Conservation (phyloP, 192 early-diverging fungal species). For the Umbelopsis ramanniana region DNA sequence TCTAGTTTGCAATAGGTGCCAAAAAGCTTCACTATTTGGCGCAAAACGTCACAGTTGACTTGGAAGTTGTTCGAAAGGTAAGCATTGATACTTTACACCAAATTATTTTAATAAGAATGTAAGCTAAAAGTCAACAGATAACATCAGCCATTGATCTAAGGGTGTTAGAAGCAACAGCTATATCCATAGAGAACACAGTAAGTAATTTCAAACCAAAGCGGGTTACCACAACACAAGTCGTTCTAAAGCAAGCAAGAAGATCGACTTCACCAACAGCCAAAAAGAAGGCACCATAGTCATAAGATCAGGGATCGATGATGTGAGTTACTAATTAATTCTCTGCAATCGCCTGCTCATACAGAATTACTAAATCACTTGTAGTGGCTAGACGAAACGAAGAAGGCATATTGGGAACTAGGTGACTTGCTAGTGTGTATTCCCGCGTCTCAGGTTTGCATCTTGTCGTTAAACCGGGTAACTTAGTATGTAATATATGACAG, state of each 20-base stretch:
- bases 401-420: conserved; percentile 67
- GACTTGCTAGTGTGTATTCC: conserved; percentile 59
- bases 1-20: conserved; percentile 64
- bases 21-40: conserved; percentile 44
- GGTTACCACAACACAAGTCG: neutral
- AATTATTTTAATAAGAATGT: neutral
- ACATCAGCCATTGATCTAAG: conserved; percentile 39
- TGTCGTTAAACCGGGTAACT: neutral
- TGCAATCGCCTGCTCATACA: neutral
- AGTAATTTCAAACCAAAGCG: neutral
- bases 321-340: neutral
- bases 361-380: conserved; percentile 32
- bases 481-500: conserved; percentile 29
- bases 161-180: conserved; percentile 56
- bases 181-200: conserved; percentile 63
- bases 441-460: no score
- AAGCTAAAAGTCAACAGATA: neutral
- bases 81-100: neutral
- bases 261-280: conserved; percentile 75
- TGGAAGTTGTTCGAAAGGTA: conserved; percentile 36
- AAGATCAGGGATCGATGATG: conserved; percentile 53
- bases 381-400: conserved; percentile 71
- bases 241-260: conserved; percentile 36
- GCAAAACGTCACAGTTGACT: conserved; percentile 21
- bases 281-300: conserved; percentile 63